Evolutionary conservation across 805 yeast genomes (phyloP), one percentile per base, ranked within the genome.

Genomic region (Kodamaea jinghongensis): DNA sequence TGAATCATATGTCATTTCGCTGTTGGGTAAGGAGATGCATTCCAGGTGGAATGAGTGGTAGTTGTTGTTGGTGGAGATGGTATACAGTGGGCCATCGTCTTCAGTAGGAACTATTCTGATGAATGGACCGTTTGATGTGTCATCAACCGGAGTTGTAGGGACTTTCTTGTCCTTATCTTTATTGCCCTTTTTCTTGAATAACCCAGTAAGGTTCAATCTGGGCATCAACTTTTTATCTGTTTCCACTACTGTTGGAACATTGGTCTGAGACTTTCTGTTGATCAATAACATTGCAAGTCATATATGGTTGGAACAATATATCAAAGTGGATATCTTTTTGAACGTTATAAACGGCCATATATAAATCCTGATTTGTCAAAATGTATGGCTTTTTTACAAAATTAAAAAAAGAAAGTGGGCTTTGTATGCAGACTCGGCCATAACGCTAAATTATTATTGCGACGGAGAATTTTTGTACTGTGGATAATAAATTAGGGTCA

Each of bases 1-100:
- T 17, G 35, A 30, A 13, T 38, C 41, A 14, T 34, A 51, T 6
- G 70, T 65, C 70, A 65, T 63, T 38, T 65, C 71, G 43, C 66
- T 59, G 47, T 61, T 61, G 47, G 51, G 67, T 32, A 65, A 54
- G 14, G 67, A 61, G 17, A 65, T 56, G 37, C 70, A 65, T 38
- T 65, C 70, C 13, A 67, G 48, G 20, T 60, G 58, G 54, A 60
- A 63, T 4, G 63, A 52, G 16, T 56, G 50, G 51, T 60, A 61
- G 26, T 55, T 41, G 22, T 54, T 56, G 28, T n/a, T 25, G 14
- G 33, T 31, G 27, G 28, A 22, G 16, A 41, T 16, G 38, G 30
- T 14, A 6, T 26, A 15, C 14, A n/a, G 14, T 17, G 31, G 13
- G 17, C 23, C 13, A 7, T 17, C 28, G 28, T 10, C 15, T 11